A percentile compares a stretch with the other conserved stretches of the same genome.
Conservation (phyloP, 208 protist species). For the Acanthamoeba lenticulata region DNA sequence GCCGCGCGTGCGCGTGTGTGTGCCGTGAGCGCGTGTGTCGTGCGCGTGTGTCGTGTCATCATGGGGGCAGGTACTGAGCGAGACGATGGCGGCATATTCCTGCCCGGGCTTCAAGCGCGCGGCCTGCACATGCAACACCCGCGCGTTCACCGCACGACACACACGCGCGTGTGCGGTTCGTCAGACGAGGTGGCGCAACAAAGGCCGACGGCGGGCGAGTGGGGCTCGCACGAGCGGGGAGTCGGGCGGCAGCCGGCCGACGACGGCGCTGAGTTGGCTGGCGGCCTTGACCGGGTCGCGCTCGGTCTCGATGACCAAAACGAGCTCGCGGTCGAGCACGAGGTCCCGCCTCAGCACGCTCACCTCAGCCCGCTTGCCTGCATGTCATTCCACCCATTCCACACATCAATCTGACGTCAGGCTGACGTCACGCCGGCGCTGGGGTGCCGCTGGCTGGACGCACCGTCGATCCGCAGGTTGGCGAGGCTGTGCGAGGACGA, state of each 20-base stretch:
- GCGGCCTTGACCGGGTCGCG: neutral
- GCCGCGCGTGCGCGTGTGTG: too few relatives aligned
- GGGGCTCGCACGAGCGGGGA: neutral
- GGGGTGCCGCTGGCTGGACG: too few relatives aligned
- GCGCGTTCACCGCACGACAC: too few relatives aligned
- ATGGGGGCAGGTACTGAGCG: slow-evolving; percentile 3
- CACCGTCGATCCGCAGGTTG: neutral
- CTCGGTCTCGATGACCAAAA: slow-evolving; percentile 10
- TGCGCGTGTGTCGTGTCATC: too few relatives aligned
- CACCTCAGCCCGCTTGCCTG: neutral
- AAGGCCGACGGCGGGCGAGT: neutral
- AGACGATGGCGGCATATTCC: neutral
- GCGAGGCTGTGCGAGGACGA: neutral
- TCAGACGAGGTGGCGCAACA: neutral
- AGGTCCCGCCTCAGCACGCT: neutral
- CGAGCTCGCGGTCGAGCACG: too few relatives aligned
- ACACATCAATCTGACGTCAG: neutral
- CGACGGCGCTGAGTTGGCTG: neutral
- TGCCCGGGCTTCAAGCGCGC: neutral
- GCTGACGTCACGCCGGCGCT: too few relatives aligned
- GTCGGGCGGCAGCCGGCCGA: neutral
- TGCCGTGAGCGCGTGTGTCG: too few relatives aligned
- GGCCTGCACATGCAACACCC: neutral
- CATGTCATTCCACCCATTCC: neutral
- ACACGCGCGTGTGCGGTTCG: neutral